Evolutionary conservation across 192 early-diverging fungal genomes (phyloP), one percentile per base, ranked within the genome.

Genomic region (Coemansia sp.): DNA sequence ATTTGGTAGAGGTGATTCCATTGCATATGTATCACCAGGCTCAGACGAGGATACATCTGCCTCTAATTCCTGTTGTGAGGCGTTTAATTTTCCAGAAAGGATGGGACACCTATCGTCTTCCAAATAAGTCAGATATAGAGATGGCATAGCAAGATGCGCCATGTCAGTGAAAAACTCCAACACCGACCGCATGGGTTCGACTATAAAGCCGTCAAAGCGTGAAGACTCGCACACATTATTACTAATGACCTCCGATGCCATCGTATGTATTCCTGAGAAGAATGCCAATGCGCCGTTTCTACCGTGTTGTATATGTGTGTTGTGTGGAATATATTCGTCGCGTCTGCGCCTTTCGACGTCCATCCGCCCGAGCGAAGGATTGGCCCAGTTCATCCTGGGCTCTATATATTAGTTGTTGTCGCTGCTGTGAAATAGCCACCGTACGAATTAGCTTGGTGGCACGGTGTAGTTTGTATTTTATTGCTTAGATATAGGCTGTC

Each of bases 81-180:
- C 38, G 38, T 44, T 44, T 44, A 16, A 14, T 16, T 44, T 44
- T 9, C 7, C 7, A 44, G 3, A 5, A 12, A 58, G 44, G 34
- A 75, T 41, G 12, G 44, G 38, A 50, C 73, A 70, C 8, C n/a
- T n/a, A n/a, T 52, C 64, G 49, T 54, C 58, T 49, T 58, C 61
- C 18, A 67, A 14, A 22, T 61, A 55, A n/a, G 72, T 58, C 72
- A 71, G 67, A 53, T 74, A 81, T 18, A 81, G 73, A 58, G 72
- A 64, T 8, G 78, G 78, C 60, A 74, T 63, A 5, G 62, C 51
- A 4, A 74, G 54, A 52, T 71, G 72, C 4, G 73, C 69, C 78
- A 80, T 64, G 23, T 74, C 77, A 4, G 56, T 54, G n/a, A 67
- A 49, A 68, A 74, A 80, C 18, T 73, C 71, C 2, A 73, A 26